Percentiles rank a stretch among this genome's conserved stretches.
Conservation (phyloP, 2,329 filamentous ascomycete genomes). For the Aotearoamyces nothofagi region DNA sequence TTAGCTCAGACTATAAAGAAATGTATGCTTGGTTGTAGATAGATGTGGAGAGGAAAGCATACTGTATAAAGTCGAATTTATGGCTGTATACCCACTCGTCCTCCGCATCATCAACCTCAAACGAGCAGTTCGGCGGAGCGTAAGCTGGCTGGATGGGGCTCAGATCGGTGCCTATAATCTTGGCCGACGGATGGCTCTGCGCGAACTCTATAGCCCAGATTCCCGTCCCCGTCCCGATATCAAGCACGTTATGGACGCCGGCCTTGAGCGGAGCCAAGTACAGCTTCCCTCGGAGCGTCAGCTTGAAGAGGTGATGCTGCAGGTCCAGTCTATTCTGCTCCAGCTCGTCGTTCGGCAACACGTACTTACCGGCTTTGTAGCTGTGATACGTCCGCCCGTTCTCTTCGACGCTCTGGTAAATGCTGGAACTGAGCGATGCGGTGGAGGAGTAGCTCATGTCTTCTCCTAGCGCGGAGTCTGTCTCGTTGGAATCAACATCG, state of each 20-base stretch:
- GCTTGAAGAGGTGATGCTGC: conserved; percentile 10
- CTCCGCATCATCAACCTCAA: conserved; percentile 5
- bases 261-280: conserved; percentile 14
- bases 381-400: conserved; percentile 15
- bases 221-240: conserved; percentile 26
- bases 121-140: conserved; percentile 1
- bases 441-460: conserved; percentile 5
- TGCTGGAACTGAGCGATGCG: conserved; percentile 11
- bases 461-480: background rate
- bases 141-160: conserved; percentile 16
- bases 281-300: conserved; percentile 9
- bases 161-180: conserved; percentile 16
- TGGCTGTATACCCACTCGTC: conserved; percentile 24
- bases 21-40: no score
- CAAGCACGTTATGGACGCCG: conserved; percentile 19
- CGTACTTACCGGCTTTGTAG: conserved; percentile 8
- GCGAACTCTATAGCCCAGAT: conserved; percentile 25
- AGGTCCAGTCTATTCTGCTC: conserved; percentile 7
- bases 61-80: conserved; percentile 14
- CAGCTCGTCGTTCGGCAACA: conserved; percentile 11
- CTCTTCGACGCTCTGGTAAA: conserved; percentile 11
- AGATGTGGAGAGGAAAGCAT: no score
- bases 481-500: background rate
- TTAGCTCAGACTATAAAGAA: no score
- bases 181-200: conserved; percentile 9